Conservation (phyloP, 257 asterid genomes). For the Capsicum chinense region DNA sequence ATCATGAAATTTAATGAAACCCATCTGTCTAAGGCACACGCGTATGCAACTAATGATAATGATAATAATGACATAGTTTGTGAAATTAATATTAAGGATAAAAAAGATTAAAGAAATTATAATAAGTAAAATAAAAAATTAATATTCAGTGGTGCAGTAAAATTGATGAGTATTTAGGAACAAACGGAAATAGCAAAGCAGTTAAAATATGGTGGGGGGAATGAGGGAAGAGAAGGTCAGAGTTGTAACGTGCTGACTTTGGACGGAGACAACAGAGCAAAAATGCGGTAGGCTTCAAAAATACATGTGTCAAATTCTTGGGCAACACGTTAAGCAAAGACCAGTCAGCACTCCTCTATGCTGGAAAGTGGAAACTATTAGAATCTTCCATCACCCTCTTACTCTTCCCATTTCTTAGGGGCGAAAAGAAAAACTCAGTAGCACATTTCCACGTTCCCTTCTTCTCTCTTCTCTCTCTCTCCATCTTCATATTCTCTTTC, state of each 20-base stretch:
- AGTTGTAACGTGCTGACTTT: background rate
- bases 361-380: conserved; percentile 24
- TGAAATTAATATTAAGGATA: too few species aligned
- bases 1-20: too few species aligned
- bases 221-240: background rate
- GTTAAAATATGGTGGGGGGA: background rate
- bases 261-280: conserved; percentile 15
- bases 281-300: background rate
- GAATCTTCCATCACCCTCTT: background rate
- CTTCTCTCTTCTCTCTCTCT: background rate
- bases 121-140: too few species aligned
- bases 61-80: too few species aligned
- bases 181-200: too few species aligned
- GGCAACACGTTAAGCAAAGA: conserved; percentile 14
- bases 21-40: too few species aligned
- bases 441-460: background rate
- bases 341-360: conserved; percentile 6
- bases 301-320: conserved; percentile 19
- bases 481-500: conserved; percentile 7
- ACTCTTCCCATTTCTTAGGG: conserved; percentile 27
- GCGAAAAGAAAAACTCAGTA: too few species aligned
- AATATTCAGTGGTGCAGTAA: too few species aligned
- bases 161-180: too few species aligned
- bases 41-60: too few species aligned
- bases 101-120: too few species aligned